phyloP scores from a whole-genome alignment of 2,329 filamentous ascomycete species.

The Trichoderma breve region DNA sequence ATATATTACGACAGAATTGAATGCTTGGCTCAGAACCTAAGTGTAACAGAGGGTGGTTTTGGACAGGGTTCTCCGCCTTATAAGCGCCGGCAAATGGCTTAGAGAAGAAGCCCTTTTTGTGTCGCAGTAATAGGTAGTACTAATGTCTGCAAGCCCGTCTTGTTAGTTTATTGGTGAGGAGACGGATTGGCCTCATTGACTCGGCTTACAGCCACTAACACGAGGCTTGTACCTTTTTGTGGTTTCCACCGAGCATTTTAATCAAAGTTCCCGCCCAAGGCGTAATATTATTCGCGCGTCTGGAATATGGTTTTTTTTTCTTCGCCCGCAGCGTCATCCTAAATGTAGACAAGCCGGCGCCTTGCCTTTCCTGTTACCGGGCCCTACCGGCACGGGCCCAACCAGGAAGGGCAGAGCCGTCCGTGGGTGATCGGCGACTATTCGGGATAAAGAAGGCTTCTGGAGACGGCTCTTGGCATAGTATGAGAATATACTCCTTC shows the following conservation, averaged over 20 bases:
- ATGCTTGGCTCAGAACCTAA: not conserved
- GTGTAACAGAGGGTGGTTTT: not conserved
- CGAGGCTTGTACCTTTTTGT: not conserved
- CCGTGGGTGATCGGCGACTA: not conserved
- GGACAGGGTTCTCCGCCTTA: not conserved
- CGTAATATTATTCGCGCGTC: not conserved
- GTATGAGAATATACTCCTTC: not conserved
- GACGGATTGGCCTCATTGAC: not conserved
- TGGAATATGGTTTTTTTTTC: not conserved
- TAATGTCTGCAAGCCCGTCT: not conserved
- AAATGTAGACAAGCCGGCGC: not conserved
- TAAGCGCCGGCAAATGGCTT: not conserved
- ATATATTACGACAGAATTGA: not conserved
- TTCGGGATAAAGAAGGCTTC: not conserved
- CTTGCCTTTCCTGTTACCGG: conserved; percentile 1
- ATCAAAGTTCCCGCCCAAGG: not conserved
- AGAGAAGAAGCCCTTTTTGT: not conserved
- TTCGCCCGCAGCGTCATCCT: not conserved
- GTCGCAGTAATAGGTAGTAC: not conserved
- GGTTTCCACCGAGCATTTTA: not conserved
- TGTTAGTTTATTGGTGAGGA: not conserved
- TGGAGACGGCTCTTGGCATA: not conserved
- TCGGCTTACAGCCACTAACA: not conserved
- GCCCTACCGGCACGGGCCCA: not conserved
- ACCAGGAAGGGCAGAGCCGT: not conserved